These are phyloP conservation scores for Annulohypoxylon nitens DNA, from an alignment of 495 filamentous ascomycete genomes.

Conservation along the genomic window DNA sequence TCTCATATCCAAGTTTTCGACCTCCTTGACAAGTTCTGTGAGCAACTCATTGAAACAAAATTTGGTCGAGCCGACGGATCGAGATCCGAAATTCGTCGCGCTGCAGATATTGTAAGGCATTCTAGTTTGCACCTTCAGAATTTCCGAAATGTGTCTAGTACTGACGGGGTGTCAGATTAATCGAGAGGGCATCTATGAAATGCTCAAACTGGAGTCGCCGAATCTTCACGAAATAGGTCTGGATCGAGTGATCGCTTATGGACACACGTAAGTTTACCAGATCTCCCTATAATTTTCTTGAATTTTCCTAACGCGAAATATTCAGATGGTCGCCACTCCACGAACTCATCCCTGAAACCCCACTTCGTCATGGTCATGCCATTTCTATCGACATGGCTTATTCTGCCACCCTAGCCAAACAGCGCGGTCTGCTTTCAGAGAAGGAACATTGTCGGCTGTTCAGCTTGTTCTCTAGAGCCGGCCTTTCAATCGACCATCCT, in stretches of 20 bases:
- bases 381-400: slow-evolving; percentile 78
- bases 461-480: slow-evolving; percentile 70
- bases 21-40: slow-evolving; percentile 70
- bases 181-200: slow-evolving; percentile 69
- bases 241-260: slow-evolving; percentile 75
- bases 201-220: slow-evolving; percentile 73
- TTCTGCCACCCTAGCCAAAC: slow-evolving; percentile 70
- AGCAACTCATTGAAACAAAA: slow-evolving; percentile 66
- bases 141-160: neutral
- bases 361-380: slow-evolving; percentile 73
- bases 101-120: slow-evolving; percentile 61
- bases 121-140: neutral
- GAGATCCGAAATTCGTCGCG: slow-evolving; percentile 60
- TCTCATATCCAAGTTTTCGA: slow-evolving; percentile 70
- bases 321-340: slow-evolving; percentile 73
- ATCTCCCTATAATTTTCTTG: neutral
- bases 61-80: slow-evolving; percentile 69
- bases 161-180: slow-evolving; percentile 59
- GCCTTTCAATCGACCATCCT: slow-evolving; percentile 72
- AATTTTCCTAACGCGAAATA: neutral
- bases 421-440: slow-evolving; percentile 63
- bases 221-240: slow-evolving; percentile 74
- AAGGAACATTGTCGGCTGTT: slow-evolving; percentile 68
- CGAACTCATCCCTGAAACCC: slow-evolving; percentile 70
- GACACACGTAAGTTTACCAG: slow-evolving; percentile 66